These are phyloP conservation scores for Periconia digitata DNA, from an alignment of 2,329 filamentous ascomycete species.

Conservation along the genomic window DNA sequence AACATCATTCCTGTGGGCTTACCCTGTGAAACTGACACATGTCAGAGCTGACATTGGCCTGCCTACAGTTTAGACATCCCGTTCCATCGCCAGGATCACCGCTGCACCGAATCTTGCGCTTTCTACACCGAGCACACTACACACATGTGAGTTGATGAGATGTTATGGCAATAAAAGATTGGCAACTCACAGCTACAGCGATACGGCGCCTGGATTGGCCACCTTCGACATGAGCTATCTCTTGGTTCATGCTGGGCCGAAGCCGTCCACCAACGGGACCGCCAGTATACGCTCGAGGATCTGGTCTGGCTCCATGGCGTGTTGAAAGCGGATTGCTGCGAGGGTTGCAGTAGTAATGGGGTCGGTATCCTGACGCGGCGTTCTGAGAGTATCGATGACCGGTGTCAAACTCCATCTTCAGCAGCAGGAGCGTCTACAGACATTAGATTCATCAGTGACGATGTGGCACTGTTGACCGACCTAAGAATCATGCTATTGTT, in stretches of 20 bases:
- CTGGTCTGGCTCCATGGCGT: slow-evolving; percentile 19
- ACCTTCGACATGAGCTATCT: slow-evolving; percentile 35
- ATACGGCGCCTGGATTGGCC: slow-evolving; percentile 53
- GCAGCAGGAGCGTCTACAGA: neutral
- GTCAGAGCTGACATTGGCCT: slow-evolving; percentile 63
- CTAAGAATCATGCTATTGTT: too few relatives aligned
- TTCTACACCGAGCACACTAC: slow-evolving; percentile 77
- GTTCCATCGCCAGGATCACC: slow-evolving; percentile 76
- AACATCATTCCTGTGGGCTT: slow-evolving; percentile 1
- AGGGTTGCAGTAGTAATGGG: slow-evolving; percentile 26
- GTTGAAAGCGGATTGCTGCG: slow-evolving; percentile 23
- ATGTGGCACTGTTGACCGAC: neutral
- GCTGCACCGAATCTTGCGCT: slow-evolving; percentile 93
- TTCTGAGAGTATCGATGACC: slow-evolving; percentile 8
- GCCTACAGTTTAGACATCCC: slow-evolving; percentile 82
- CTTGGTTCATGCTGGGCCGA: slow-evolving; percentile 11
- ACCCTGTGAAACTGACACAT: slow-evolving; percentile 82
- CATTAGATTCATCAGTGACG: neutral
- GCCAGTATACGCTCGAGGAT: slow-evolving; percentile 28
- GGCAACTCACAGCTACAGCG: slow-evolving; percentile 31
- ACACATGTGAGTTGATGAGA: neutral
- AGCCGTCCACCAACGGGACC: slow-evolving; percentile 18
- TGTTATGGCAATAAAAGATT: neutral
- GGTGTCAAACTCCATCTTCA: slow-evolving; percentile 17
- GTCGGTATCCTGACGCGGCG: slow-evolving; percentile 8